phyloP scores from a whole-genome alignment of 768 basidiomycete genomes.

The Amanita exitialis region DNA sequence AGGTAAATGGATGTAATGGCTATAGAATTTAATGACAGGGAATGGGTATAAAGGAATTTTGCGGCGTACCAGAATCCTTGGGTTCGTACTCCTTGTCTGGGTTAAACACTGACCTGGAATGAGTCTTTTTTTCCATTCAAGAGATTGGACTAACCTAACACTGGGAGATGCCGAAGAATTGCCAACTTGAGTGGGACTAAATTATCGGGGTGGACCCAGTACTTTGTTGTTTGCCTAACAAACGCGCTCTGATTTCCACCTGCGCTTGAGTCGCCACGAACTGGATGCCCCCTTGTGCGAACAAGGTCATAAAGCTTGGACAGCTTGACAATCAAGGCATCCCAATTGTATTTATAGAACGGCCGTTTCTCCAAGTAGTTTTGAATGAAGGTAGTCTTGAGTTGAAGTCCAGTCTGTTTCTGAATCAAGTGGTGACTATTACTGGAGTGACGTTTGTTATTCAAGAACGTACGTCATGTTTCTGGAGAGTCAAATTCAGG shows the following conservation, averaged over 20 bases:
- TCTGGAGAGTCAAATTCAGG: slow-evolving; percentile 31
- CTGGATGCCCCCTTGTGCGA: slow-evolving; percentile 89
- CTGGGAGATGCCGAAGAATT: slow-evolving; percentile 86
- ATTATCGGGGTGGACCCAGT: slow-evolving; percentile 98
- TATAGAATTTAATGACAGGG: not conserved
- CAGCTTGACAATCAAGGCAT: slow-evolving; percentile 90
- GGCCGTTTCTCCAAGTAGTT: slow-evolving; percentile 90
- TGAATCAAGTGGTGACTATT: slow-evolving; percentile 19
- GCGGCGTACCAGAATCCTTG: slow-evolving; percentile 60
- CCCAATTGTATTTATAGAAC: slow-evolving; percentile 96
- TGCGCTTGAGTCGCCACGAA: slow-evolving; percentile 87
- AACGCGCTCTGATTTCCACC: slow-evolving; percentile 96
- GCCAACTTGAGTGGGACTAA: slow-evolving; percentile 89
- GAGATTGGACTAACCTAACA: slow-evolving; percentile 55
- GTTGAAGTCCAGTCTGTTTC: slow-evolving; percentile 84
- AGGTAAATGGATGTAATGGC: slow-evolving; percentile 73
- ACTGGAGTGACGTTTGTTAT: not conserved
- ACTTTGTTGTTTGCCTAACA: slow-evolving; percentile 97
- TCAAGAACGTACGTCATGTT: slow-evolving; percentile 70
- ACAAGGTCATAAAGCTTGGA: slow-evolving; percentile 94
- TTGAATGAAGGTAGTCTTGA: slow-evolving; percentile 85
- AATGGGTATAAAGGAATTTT: not conserved
- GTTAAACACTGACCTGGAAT: slow-evolving; percentile 63
- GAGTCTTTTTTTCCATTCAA: not conserved
- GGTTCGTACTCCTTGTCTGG: slow-evolving; percentile 85